These are phyloP conservation scores for Gaeumannomyces tritici DNA, from an alignment of 2,329 filamentous ascomycete genomes.

Conservation along the genomic window DNA sequence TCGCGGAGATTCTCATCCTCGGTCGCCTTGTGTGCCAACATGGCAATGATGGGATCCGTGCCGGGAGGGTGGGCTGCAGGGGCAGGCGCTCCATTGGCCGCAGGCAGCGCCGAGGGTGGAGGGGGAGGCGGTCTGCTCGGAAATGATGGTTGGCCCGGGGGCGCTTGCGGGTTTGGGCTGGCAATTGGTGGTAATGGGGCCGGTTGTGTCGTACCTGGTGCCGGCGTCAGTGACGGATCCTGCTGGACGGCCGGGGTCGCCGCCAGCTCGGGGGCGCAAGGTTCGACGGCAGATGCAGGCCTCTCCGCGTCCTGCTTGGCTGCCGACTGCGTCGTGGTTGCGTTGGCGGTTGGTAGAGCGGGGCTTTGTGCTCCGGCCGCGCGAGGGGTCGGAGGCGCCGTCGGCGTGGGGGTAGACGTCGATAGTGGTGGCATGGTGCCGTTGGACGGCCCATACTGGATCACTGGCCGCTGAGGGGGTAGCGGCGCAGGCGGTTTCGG, in stretches of 20 bases:
- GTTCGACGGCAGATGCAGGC: background rate
- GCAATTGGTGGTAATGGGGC: background rate
- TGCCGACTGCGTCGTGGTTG: slow-evolving; percentile 9
- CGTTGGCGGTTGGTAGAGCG: background rate
- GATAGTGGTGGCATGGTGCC: slow-evolving; percentile 46
- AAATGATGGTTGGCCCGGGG: slow-evolving; percentile 13
- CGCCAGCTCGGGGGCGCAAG: background rate
- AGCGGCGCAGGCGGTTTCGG: slow-evolving; percentile 37
- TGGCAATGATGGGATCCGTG: slow-evolving; percentile 71
- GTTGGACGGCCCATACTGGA: slow-evolving; percentile 58
- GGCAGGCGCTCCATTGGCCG: slow-evolving; percentile 14
- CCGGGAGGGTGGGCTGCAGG: slow-evolving; percentile 13
- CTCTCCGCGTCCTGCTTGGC: background rate
- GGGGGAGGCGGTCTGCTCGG: slow-evolving; percentile 8
- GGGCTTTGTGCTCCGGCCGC: slow-evolving; percentile 11
- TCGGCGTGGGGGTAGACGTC: slow-evolving; percentile 17
- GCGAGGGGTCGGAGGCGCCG: slow-evolving; percentile 11
- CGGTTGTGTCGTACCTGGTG: background rate
- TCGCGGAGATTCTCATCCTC: slow-evolving; percentile 63
- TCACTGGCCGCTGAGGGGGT: slow-evolving; percentile 38
- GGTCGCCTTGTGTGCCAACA: slow-evolving; percentile 66
- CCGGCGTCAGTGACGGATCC: background rate
- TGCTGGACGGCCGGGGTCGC: slow-evolving; percentile 2
- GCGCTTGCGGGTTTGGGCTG: slow-evolving; percentile 17
- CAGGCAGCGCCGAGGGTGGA: slow-evolving; percentile 4